These are phyloP conservation scores for Saccharomycopsis sp. DNA, from an alignment of 805 yeast species.

Conservation along the genomic window DNA sequence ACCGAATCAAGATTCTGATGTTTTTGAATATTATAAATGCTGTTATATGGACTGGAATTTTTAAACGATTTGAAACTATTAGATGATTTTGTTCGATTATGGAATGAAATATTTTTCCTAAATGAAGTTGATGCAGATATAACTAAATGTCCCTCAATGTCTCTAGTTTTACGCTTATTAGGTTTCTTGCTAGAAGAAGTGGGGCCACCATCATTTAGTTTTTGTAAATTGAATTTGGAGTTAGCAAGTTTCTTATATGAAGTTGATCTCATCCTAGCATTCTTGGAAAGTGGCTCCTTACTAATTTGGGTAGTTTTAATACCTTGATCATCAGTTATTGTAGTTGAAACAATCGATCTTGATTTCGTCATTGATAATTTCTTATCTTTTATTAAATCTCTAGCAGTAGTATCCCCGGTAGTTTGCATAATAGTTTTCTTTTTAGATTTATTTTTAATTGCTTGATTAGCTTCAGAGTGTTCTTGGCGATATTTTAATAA, in stretches of 20 bases:
- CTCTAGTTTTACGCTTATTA: conserved; percentile 24
- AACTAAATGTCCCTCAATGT: conserved; percentile 25
- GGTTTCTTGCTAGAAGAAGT: conserved; percentile 4
- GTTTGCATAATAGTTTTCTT: conserved; percentile 18
- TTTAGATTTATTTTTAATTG: conserved; percentile 26
- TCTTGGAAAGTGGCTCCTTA: conserved; percentile 14
- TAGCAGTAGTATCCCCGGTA: conserved; percentile 17
- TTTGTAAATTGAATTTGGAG: conserved; percentile 8
- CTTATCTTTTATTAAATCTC: conserved; percentile 17
- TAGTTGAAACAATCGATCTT: conserved; percentile 36
- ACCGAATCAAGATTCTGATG: conserved; percentile 2
- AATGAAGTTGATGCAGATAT: conserved; percentile 28
- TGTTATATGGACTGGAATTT: conserved; percentile 23
- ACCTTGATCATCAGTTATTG: conserved; percentile 30
- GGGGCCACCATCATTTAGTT: conserved; percentile 5
- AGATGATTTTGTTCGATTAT: conserved; percentile 22
- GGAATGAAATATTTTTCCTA: conserved; percentile 30
- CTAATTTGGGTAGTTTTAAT: conserved; percentile 14
- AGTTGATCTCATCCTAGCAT: conserved; percentile 11
- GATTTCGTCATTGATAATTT: conserved; percentile 32
- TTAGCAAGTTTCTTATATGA: conserved; percentile 18
- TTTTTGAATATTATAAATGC: conserved; percentile 20
- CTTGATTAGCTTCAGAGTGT: conserved; percentile 33
- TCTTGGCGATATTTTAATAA: conserved; percentile 68
- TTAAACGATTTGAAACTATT: conserved; percentile 21